phyloP scores from a whole-genome alignment of 2,329 filamentous ascomycete species.

The Penicillium aurantiogriseum region DNA sequence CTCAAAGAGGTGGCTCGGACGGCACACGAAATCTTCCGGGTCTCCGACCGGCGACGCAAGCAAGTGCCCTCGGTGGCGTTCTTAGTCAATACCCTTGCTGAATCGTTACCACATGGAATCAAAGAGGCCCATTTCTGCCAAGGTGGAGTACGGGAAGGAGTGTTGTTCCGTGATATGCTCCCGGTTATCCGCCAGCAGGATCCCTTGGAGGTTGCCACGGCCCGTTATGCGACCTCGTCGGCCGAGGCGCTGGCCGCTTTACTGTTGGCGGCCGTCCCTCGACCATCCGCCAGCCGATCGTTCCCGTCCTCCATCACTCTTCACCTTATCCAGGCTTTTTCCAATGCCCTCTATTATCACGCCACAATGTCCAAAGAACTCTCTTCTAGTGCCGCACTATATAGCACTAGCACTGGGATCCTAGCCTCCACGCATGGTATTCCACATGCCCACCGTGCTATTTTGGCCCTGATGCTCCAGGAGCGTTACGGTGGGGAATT shows the following conservation, averaged over 20 bases:
- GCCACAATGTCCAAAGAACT: slow-evolving; percentile 34
- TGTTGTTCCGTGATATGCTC: slow-evolving; percentile 66
- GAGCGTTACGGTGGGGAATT: slow-evolving; percentile 35
- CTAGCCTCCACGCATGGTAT: slow-evolving; percentile 36
- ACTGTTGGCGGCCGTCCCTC: slow-evolving; percentile 50
- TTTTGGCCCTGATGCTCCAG: slow-evolving; percentile 35
- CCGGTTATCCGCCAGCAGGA: slow-evolving; percentile 59
- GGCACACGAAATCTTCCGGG: slow-evolving; percentile 57
- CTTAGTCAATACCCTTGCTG: slow-evolving; percentile 69
- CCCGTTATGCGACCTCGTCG: slow-evolving; percentile 49
- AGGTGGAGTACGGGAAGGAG: slow-evolving; percentile 80
- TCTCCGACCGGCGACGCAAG: slow-evolving; percentile 71
- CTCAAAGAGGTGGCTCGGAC: slow-evolving; percentile 29
- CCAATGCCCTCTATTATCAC: slow-evolving; percentile 36
- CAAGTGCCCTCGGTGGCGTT: slow-evolving; percentile 82
- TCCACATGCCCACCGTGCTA: slow-evolving; percentile 34
- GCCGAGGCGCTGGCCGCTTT: slow-evolving; percentile 49
- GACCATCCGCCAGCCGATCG: slow-evolving; percentile 16
- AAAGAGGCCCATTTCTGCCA: slow-evolving; percentile 76
- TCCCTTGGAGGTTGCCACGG: slow-evolving; percentile 64
- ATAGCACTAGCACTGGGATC: slow-evolving; percentile 34
- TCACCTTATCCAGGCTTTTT: slow-evolving; percentile 31
- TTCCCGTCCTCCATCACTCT: slow-evolving; percentile 28
- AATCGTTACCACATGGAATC: slow-evolving; percentile 64
- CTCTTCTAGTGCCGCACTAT: slow-evolving; percentile 32